Evolutionary conservation across 1,139 yeast species (phyloP), one percentile per base, ranked within the genome.

Genomic region (Tardiomyces digboiensis): DNA sequence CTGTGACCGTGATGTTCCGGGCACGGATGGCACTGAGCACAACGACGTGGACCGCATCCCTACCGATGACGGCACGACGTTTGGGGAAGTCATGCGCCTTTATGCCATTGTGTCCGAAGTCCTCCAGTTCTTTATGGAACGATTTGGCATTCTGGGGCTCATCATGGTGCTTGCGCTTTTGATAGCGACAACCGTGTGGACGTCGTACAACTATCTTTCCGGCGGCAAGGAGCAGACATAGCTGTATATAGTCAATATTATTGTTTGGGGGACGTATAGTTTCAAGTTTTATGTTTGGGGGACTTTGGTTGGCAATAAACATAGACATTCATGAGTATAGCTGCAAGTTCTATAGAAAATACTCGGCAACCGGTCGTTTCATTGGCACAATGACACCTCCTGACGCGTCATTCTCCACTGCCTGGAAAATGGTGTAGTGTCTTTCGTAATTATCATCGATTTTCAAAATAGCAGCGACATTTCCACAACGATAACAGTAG

Each of bases 401-500:
- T 29, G 64, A 23, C 56, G 72, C 64, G 59, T 80, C 85, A 49
- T 78, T 82, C 22, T 74, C 68, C 19, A 83, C 82, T 1, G 97
- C 95, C 55, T 87, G 95, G 61, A 89, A 91, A 13, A 87, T 85
- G 46, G 82, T 81, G 64, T 88, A 91, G 23, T 78, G 78, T 42
- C 96, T 70, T 26, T 73, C 69, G 52, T 86, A 67, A 44, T 75
- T 63, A 56, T 86, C 95, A 52, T 83, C 91, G 45, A 89, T 75
- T 48, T 78, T 74, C 68, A 89, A 73, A 14, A 88, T 89, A 48
- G 95, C 91, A 10, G 97, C 97, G 19, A 87, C 94, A 58, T 88
- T 88, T 16, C 97, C 97, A 66, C 97, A 88, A 51, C 97, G 74
- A 62, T 88, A 88, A 66, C 97, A 88, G 64, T 88, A 88, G 61